A percentile compares a stretch with the other conserved stretches of the same genome.
Conservation (phyloP, 2,329 filamentous ascomycete species). For the Fusarium torreyae region DNA sequence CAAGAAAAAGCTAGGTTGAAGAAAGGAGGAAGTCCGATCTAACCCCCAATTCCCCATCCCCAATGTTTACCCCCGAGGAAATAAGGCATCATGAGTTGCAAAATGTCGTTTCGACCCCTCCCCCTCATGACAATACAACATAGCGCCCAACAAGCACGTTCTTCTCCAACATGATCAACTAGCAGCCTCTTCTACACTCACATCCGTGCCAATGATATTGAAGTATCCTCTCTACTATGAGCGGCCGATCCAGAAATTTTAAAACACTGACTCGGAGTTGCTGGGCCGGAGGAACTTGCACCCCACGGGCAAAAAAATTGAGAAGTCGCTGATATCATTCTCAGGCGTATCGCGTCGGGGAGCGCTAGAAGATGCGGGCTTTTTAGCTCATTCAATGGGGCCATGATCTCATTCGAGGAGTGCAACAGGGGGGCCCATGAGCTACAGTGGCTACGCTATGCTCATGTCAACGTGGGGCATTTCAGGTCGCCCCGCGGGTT, state of each 20-base stretch:
- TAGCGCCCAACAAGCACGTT: constrained; percentile 2
- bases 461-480: constrained; percentile 29
- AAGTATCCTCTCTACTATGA: neutral
- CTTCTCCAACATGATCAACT: constrained; percentile 9
- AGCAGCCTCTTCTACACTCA: neutral
- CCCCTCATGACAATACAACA: constrained; percentile 12
- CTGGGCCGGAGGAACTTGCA: constrained; percentile 4
- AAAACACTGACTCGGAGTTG: neutral
- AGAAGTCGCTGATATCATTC: constrained; percentile 39
- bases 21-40: too few relatives aligned
- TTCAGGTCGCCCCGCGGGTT: constrained; percentile 19
- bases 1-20: neutral
- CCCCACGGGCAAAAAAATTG: constrained; percentile 12
- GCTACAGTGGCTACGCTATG: too few relatives aligned
- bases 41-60: neutral
- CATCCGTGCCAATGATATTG: constrained; percentile 33
- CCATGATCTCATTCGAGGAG: constrained; percentile 41
- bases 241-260: constrained; percentile 12
- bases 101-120: neutral
- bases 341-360: constrained; percentile 13
- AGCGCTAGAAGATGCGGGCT: constrained; percentile 22
- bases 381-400: constrained; percentile 43
- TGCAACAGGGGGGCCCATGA: constrained; percentile 4
- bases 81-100: constrained; percentile 11
- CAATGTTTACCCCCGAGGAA: neutral